Evolutionary conservation across 2,329 filamentous ascomycete species (phyloP).

Genomic region (Eutypella sp.): DNA sequence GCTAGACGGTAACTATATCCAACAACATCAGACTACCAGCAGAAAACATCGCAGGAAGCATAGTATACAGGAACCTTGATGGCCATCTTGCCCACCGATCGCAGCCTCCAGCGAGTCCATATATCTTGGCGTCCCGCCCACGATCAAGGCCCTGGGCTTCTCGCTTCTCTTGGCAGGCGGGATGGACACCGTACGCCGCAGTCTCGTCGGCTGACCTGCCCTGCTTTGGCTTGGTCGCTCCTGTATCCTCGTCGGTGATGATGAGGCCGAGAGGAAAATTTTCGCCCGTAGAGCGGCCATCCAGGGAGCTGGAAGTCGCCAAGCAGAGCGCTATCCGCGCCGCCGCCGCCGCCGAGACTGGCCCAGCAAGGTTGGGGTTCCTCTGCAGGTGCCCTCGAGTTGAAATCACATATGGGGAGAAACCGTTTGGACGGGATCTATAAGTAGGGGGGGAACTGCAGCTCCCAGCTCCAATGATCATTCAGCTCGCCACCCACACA

Average conservation of each 20-base stretch:
- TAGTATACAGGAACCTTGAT: slow-evolving; percentile 2
- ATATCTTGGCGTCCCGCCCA: not conserved
- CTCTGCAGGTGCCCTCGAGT: too few relatives aligned
- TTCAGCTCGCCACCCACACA: too few relatives aligned
- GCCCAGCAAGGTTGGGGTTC: too few relatives aligned
- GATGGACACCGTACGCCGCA: not conserved
- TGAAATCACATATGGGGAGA: too few relatives aligned
- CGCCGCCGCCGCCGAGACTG: too few relatives aligned
- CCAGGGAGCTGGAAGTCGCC: not conserved
- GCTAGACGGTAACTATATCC: not conserved
- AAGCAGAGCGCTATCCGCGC: not conserved
- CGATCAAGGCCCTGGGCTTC: not conserved
- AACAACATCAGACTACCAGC: not conserved
- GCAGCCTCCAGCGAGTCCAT: not conserved
- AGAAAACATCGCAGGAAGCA: not conserved
- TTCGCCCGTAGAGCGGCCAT: not conserved
- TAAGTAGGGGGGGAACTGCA: not conserved
- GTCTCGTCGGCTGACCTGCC: not conserved
- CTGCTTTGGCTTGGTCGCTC: not conserved
- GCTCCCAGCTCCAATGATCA: not conserved
- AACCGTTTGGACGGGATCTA: not conserved
- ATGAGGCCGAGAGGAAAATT: not conserved
- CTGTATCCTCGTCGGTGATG: not conserved
- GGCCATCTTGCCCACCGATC: not conserved
- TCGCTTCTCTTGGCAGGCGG: not conserved